A percentile compares a stretch with the other conserved stretches of the same genome.
phyloP scores from a whole-genome alignment of 169 alveolate genomes.

The Eimeria acervulina region DNA sequence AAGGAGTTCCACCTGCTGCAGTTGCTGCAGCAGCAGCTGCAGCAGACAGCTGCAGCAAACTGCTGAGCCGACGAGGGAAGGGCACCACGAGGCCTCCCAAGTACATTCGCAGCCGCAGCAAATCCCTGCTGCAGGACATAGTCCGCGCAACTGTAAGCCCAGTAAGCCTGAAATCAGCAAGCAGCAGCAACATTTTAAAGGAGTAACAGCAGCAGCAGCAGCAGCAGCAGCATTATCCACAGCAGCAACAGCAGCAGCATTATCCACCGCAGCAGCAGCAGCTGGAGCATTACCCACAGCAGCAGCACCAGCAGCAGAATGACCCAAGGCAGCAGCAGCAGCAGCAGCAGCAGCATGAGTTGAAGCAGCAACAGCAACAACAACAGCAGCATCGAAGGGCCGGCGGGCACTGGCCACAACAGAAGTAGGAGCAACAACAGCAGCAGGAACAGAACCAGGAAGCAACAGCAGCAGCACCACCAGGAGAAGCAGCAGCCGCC shows the following conservation, averaged over 20 bases:
- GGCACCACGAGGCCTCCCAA: conserved; percentile 29
- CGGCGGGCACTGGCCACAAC: neutral
- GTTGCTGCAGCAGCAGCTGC: conserved; percentile 66
- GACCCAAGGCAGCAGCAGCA: too few relatives aligned
- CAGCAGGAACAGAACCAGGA: neutral
- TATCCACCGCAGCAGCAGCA: neutral
- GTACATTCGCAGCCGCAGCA: conserved; percentile 29
- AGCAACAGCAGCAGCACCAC: conserved; percentile 32
- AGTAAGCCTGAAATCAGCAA: neutral
- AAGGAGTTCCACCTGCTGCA: conserved; percentile 13
- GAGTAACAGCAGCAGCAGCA: conserved; percentile 8
- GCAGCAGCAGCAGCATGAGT: too few relatives aligned
- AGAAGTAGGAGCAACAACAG: neutral
- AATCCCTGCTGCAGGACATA: conserved; percentile 37
- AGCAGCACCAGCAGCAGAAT: neutral
- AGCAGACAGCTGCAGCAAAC: conserved; percentile 56
- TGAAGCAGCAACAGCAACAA: too few relatives aligned
- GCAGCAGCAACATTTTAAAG: neutral
- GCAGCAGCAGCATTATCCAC: neutral
- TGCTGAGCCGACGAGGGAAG: conserved; percentile 27
- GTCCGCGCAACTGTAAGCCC: conserved; percentile 43
- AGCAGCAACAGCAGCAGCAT: conserved; percentile 26
- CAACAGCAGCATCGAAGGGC: too few relatives aligned
- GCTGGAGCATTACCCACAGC: neutral
- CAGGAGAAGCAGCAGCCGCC: too few relatives aligned